A percentile compares a stretch with the other conserved stretches of the same genome.
These are phyloP conservation scores for Penicillium carneum DNA, from an alignment of 2,329 filamentous ascomycete species.

Conservation along the genomic window DNA sequence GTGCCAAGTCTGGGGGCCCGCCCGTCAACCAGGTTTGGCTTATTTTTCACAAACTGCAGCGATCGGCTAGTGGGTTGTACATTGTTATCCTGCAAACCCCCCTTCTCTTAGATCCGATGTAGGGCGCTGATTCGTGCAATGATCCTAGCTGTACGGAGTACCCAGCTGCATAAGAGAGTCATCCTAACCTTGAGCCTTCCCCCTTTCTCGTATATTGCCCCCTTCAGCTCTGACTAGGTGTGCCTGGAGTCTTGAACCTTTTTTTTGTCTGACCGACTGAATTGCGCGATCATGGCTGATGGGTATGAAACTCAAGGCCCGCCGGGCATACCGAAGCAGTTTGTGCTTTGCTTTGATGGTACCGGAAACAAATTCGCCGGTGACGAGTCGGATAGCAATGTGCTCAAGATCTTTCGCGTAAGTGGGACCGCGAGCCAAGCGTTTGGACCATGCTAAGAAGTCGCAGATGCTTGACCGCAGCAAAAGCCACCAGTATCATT, in stretches of 20 bases:
- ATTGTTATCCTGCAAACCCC: constrained; percentile 25
- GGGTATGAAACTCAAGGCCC: constrained; percentile 31
- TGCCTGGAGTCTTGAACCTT: neutral
- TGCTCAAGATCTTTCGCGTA: constrained; percentile 56
- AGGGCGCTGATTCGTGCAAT: constrained; percentile 24
- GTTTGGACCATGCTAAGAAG: constrained; percentile 1
- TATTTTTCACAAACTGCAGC: constrained; percentile 28
- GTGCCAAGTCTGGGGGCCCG: constrained; percentile 22
- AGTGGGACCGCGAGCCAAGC: constrained; percentile 25
- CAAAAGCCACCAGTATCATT: constrained; percentile 51
- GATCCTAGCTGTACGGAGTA: neutral
- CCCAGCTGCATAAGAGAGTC: neutral
- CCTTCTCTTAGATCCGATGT: constrained; percentile 17
- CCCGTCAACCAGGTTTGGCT: constrained; percentile 30
- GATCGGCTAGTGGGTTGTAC: constrained; percentile 27
- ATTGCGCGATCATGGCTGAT: constrained; percentile 28
- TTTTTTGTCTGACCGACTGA: constrained; percentile 4
- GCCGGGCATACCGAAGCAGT: constrained; percentile 43
- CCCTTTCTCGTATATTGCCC: constrained; percentile 26
- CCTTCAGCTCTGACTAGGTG: neutral
- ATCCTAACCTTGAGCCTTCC: constrained; percentile 7
- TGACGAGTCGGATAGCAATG: constrained; percentile 56
- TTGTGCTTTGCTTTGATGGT: constrained; percentile 55
- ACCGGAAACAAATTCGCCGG: constrained; percentile 56
- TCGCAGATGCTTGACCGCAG: constrained; percentile 52